Conservation (phyloP, 2,329 filamentous ascomycete genomes). For the Nigrospora osmanthi region DNA sequence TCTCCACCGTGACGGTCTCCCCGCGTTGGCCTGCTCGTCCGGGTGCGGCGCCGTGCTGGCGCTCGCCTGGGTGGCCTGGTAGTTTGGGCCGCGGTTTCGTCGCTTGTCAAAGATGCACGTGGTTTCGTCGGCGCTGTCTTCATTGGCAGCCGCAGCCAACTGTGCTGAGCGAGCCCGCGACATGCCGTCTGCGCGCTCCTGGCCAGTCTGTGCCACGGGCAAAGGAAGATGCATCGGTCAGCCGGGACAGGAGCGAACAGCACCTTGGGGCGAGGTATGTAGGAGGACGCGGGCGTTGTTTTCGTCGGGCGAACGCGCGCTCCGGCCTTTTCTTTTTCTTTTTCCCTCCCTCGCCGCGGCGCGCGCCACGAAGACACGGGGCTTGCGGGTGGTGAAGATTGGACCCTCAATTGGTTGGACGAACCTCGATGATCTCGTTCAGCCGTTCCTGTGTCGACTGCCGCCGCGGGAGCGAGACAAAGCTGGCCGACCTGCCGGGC, state of each 20-base stretch:
- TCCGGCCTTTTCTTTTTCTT: no score
- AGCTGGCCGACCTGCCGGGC: conserved; percentile 4
- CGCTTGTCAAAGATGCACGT: conserved; percentile 26
- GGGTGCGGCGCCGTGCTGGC: conserved; percentile 6
- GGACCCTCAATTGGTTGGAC: conserved; percentile 9
- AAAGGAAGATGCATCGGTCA: no score
- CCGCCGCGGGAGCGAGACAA: conserved; percentile 6
- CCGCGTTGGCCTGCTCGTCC: background rate
- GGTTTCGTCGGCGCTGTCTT: conserved; percentile 27
- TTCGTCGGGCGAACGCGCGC: no score
- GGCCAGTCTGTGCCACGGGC: conserved; percentile 24
- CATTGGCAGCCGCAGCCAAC: background rate
- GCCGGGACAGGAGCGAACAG: no score
- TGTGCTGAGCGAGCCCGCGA: conserved; percentile 8
- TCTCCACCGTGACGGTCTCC: conserved; percentile 41
- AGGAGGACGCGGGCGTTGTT: no score
- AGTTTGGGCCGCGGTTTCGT: conserved; percentile 21
- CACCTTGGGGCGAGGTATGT: no score
- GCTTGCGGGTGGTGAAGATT: background rate
- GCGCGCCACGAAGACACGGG: no score
- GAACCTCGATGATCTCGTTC: conserved; percentile 38
- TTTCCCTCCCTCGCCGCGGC: no score
- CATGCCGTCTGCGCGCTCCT: conserved; percentile 34
- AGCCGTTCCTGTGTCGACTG: conserved; percentile 32
- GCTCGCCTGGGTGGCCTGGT: conserved; percentile 27